Evolutionary conservation across 345 rosid genomes (phyloP).

Genomic region (Linum trigynum): DNA sequence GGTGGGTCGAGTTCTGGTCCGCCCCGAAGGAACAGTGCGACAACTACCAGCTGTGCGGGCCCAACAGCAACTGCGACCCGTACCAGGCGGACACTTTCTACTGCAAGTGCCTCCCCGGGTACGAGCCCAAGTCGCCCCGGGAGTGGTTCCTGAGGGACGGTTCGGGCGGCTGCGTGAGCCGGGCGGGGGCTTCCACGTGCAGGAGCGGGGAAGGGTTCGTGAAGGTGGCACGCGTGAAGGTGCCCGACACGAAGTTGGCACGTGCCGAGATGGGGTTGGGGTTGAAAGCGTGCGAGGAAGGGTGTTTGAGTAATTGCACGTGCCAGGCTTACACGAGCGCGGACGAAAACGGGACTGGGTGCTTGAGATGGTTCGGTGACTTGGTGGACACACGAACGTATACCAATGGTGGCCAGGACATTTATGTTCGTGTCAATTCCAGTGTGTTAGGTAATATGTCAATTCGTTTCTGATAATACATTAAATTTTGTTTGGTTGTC

Average conservation of each 20-base stretch:
- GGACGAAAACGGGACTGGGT: constrained; percentile 19
- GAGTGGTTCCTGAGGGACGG: not conserved
- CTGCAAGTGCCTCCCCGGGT: not conserved
- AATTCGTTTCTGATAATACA: no score
- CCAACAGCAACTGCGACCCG: not conserved
- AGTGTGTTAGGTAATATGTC: constrained; percentile 14
- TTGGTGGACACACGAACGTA: constrained; percentile 11
- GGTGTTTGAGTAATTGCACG: constrained; percentile 27
- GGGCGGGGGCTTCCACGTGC: not conserved
- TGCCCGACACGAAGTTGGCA: constrained; percentile 14
- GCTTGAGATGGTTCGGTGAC: constrained; percentile 28
- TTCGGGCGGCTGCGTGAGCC: not conserved
- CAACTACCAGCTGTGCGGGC: constrained; percentile 15
- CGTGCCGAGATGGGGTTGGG: constrained; percentile 1
- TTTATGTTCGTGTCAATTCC: constrained; percentile 13
- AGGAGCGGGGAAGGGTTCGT: constrained; percentile 20
- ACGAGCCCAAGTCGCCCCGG: not conserved
- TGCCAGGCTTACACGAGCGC: constrained; percentile 26
- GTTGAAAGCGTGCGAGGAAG: constrained; percentile 16
- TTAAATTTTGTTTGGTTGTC: not conserved
- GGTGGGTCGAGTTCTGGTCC: not conserved
- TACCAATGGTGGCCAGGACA: constrained; percentile 11
- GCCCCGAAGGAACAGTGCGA: constrained; percentile 1
- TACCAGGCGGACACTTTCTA: not conserved
- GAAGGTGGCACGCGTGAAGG: constrained; percentile 15